A percentile compares a stretch with the other conserved stretches of the same genome.
Evolutionary conservation across 257 asterid species (phyloP).

Genomic region (Solanum appendiculatum): DNA sequence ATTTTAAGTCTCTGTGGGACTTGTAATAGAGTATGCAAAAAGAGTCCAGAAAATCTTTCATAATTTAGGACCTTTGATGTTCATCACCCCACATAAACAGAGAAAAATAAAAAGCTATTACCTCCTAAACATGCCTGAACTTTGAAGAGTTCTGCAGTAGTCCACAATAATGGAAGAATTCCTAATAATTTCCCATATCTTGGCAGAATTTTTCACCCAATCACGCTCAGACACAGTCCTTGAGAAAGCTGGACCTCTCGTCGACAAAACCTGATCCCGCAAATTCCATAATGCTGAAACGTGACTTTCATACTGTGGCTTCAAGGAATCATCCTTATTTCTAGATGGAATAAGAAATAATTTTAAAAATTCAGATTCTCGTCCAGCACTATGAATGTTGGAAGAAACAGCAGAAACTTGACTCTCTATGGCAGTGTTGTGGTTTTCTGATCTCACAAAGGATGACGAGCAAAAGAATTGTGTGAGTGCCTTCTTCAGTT

Average conservation of each 20-base stretch:
- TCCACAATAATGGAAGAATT: constrained; percentile 50
- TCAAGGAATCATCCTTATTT: constrained; percentile 37
- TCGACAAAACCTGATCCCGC: constrained; percentile 83
- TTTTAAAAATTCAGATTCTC: constrained; percentile 24
- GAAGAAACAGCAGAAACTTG: background rate
- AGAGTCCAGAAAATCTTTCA: background rate
- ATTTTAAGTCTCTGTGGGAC: background rate
- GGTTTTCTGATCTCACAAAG: constrained; percentile 35
- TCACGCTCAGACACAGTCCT: constrained; percentile 88
- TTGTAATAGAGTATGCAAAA: background rate
- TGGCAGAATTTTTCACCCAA: constrained; percentile 92
- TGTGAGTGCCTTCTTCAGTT: constrained; percentile 46
- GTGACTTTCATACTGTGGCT: constrained; percentile 52
- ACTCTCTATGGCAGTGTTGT: constrained; percentile 24
- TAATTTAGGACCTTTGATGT: background rate
- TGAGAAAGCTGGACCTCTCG: constrained; percentile 55
- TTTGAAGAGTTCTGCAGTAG: constrained; percentile 58
- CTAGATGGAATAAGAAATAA: constrained; percentile 61
- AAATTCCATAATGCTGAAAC: constrained; percentile 48
- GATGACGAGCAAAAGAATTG: constrained; percentile 45
- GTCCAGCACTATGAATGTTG: constrained; percentile 11
- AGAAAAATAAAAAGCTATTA: constrained; percentile 5
- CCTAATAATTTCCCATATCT: constrained; percentile 83
- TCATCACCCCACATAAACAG: background rate
- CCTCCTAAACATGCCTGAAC: constrained; percentile 62